Evolutionary conservation across 106 monocot genomes (phyloP).

Genomic region (Acanthochlamys bracteata): DNA sequence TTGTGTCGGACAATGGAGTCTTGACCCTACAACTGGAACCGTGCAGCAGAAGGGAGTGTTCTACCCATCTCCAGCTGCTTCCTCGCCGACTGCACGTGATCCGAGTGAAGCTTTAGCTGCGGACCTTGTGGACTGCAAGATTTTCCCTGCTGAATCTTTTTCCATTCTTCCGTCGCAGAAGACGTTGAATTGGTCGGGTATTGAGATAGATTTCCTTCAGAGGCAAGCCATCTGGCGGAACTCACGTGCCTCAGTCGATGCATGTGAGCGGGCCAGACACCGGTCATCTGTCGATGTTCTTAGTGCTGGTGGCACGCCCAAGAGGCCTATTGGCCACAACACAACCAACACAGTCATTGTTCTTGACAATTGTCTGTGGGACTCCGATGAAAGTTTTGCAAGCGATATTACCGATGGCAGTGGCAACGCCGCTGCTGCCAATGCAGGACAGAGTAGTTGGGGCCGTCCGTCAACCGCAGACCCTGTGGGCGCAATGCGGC

Average conservation of each 20-base stretch:
- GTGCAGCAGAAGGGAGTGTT: conserved; percentile 54
- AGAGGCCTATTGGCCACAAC: not conserved
- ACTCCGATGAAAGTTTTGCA: not conserved
- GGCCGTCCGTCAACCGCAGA: not conserved
- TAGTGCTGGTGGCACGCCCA: not conserved
- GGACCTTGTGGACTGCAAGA: conserved; percentile 30
- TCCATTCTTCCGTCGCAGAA: conserved; percentile 67
- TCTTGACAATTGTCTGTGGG: not conserved
- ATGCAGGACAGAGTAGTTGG: not conserved
- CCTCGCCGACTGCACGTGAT: conserved; percentile 28
- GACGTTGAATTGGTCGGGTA: conserved; percentile 24
- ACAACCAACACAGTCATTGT: not conserved
- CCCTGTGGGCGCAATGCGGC: not conserved
- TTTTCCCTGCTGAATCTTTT: conserved; percentile 32
- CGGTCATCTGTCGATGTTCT: not conserved
- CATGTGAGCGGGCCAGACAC: not conserved
- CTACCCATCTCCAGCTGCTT: conserved; percentile 49
- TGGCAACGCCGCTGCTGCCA: not conserved
- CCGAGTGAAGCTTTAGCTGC: conserved; percentile 41
- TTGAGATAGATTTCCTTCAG: not conserved
- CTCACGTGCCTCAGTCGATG: not conserved
- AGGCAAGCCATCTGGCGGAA: not conserved
- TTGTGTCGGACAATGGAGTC: conserved; percentile 68
- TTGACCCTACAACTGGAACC: conserved; percentile 1
- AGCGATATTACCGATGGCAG: conserved; percentile 1